Evolutionary conservation across 495 filamentous ascomycete genomes (phyloP), one percentile per base, ranked within the genome.

Genomic region (Neurospora africana): DNA sequence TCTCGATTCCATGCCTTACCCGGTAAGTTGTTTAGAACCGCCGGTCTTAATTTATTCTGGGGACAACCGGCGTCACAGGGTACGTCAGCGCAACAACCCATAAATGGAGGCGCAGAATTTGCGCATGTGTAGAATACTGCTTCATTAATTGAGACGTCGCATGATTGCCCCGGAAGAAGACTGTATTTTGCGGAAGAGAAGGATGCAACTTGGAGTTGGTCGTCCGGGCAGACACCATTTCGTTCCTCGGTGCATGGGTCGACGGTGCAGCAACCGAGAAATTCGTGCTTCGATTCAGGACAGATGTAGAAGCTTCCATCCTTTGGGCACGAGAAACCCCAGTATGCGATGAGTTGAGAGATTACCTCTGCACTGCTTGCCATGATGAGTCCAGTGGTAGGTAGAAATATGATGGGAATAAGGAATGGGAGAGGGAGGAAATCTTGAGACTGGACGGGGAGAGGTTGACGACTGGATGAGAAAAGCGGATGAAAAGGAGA

Each of bases 221-320:
- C 70, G 4, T 43, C 53, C 10, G 76, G 77, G 33, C 80, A 83
- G 17, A 39, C 33, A 7, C 79, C 53, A 33, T 19, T 73, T 4
- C 74, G 70, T 8, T 74, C 76, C 19, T 74, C 75, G 11, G 69
- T 69, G 69, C 80, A 82, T 4, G 81, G 80, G 30, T 82, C 35
- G 68, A 68, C 73, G 37, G 71, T 76, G 67, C 81, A 82, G 69
- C 81, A 83, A 1, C 81, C 81, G 8, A 83, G 19, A 58, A 83
- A 83, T 36, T 75, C 69, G n/a, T 68, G 47, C 6, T 37, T 65
- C 7, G 43, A 72, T 10, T 75, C 69, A 13, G 68, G 39, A 71
- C 81, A 82, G 27, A 78, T 76, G 69, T 83, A 78, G 69, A 79
- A 80, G 1, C 35, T 35, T 43, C 81, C 77, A n/a, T 71, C 76